phyloP scores from a whole-genome alignment of 106 monocot species.

The Narthecium ossifragum region DNA sequence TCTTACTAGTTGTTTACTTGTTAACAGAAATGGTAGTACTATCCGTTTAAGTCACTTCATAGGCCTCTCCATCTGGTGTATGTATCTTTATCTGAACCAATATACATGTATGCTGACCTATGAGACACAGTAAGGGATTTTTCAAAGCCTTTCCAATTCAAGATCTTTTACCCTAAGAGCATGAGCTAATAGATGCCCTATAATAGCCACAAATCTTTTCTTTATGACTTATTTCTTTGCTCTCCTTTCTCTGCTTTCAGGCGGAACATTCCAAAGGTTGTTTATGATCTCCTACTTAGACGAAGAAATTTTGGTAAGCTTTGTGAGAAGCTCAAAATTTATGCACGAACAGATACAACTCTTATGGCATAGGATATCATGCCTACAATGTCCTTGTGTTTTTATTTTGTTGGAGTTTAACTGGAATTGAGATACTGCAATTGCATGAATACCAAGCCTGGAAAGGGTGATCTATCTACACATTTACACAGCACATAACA shows the following conservation, averaged over 20 bases:
- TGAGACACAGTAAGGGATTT: not conserved
- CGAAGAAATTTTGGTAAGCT: constrained; percentile 91
- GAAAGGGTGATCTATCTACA: not conserved
- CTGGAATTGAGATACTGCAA: not conserved
- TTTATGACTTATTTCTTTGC: not conserved
- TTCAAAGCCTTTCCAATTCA: too few relatives aligned
- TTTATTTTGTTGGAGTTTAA: not conserved
- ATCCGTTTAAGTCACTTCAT: too few relatives aligned
- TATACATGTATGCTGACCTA: not conserved
- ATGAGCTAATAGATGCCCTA: not conserved
- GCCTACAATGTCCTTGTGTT: not conserved
- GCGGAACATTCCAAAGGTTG: constrained; percentile 70
- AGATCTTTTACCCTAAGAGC: not conserved
- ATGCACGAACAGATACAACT: not conserved
- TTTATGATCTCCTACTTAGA: constrained; percentile 98
- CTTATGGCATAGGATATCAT: not conserved
- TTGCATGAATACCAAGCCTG: not conserved
- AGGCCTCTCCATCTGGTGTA: too few relatives aligned
- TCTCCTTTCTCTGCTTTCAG: constrained; percentile 31
- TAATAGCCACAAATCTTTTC: not conserved
- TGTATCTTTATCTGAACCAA: not conserved
- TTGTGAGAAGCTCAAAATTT: not conserved
- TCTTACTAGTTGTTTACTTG: too few relatives aligned
- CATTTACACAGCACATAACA: not conserved
- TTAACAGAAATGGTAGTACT: too few relatives aligned